Base-by-base conservation (phyloP, 73 alveolate genomes). In the Tetrahymena elliotti region DNA sequence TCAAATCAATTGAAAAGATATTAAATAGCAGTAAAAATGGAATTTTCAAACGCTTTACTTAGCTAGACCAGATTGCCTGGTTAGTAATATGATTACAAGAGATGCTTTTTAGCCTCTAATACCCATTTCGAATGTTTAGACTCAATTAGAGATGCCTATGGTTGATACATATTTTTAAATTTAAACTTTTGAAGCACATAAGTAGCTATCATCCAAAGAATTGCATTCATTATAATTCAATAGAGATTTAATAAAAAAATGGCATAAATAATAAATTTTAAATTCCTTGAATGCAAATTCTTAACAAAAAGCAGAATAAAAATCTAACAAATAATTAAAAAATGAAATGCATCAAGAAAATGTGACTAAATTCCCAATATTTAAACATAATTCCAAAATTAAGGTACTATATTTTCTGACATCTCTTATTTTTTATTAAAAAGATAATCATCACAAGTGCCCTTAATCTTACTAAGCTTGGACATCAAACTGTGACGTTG, bases 391-490 rank as follows among this genome's bases (percentile, higher is more conserved):
- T 27, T 68, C 36, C 38, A 68, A 4, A 16, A 22, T 18, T 1
- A 31, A n/a, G 38, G 88, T 27, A n/a, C n/a, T n/a, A 68, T 31
- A 24, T 68, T 68, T 24, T 27, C 34, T 68, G 36, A 68, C 88
- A 68, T 68, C 88, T 68, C 6, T 68, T 68, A 31, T 68, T 68
- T 68, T 68, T 68, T 27, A 27, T n/a, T 27, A 68, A 68, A 68
- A 68, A 68, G 88, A 68, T 68, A 68, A 68, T 68, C 88, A 68
- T 68, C 88, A 68, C 88, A 68, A 68, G 88, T 68, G 88, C 88
- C 88, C 88, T 68, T 68, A n/a, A 31, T 22, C 88, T 68, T 68
- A 68, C 36, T 31, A 68, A 68, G 88, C 88, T 68, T 68, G 88
- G 88, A n/a, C 38, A 27, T 68, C 88, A 27, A 68, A 10, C 88